Base-by-base conservation (phyloP, 495 filamentous ascomycete genomes). In the Penicillium steckii region DNA sequence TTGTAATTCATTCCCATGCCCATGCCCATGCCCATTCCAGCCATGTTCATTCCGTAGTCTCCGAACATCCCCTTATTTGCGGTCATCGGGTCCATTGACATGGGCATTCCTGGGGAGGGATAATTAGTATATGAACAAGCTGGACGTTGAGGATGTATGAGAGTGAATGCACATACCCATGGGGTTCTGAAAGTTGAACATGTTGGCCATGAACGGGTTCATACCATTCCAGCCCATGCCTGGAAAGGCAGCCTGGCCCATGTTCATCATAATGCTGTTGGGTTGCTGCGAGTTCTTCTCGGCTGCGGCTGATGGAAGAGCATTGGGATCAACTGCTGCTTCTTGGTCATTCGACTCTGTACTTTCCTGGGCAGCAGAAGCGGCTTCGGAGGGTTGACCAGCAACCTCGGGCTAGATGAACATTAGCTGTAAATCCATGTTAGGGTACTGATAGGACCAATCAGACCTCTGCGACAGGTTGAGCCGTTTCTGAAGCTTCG, bases 21-120 rank as follows among this genome's bases (percentile, higher is more conserved):
- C 89, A 94, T 91, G 71, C 86, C 88, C 89, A 94, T 91, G 71
- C 86, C 88, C 89, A 91, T 91, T 77, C 86, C 86, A 82, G 85
- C 86, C 87, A 93, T 93, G 81, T 86, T 89, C 87, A 91, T 91
- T 76, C 85, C 85, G 74, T 85, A 93, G 52, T 87, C 89, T 70
- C 87, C 86, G 81, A 88, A 89, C 87, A 95, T 93, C 69, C 82
- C 85, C 72, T 94, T 88, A 70, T 74, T 76, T 82, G 90, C 89
- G 74, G 78, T 77, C 88, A 92, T 92, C 60, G 88, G 89, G 78
- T 91, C 89, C 87, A 96, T 91, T 65, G 75, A 76, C 85, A 92
- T 90, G 64, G 83, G 76, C 85, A 90, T 90, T 60, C 81, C 88
- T 88, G 50, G 19, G 30, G 42, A 9, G 22, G 3, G 21, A 43